A percentile compares a stretch with the other conserved stretches of the same genome.
These are phyloP conservation scores for Skeletonema costatum DNA, from an alignment of 108 stramenopile species.

Conservation along the genomic window DNA sequence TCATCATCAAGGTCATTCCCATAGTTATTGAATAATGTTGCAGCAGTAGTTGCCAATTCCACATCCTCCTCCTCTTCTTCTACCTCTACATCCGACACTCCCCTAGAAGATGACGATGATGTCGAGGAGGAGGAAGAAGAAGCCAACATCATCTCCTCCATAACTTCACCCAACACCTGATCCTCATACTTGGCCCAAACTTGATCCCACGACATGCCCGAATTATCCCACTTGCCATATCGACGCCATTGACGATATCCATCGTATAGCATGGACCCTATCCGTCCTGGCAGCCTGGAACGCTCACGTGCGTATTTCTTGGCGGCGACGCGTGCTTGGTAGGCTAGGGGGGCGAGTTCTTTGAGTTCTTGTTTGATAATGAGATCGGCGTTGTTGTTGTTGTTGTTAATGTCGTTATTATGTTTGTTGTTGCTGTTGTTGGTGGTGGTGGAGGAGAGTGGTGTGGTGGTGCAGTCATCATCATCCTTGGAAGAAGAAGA, in stretches of 20 bases:
- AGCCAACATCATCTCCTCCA: conserved; percentile 16
- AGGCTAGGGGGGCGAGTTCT: conserved; percentile 92
- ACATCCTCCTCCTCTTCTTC: background rate
- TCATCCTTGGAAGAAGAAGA: background rate
- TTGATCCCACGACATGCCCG: conserved; percentile 94
- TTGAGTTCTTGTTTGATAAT: conserved; percentile 52
- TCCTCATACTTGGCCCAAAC: conserved; percentile 93
- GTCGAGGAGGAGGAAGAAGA: background rate
- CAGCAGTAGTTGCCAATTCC: background rate
- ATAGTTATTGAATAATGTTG: conserved; percentile 5
- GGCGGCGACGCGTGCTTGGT: conserved; percentile 89
- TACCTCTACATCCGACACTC: background rate
- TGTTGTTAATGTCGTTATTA: background rate
- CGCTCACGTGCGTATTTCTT: conserved; percentile 94
- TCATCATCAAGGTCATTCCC: conserved; percentile 67
- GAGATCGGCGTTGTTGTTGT: background rate
- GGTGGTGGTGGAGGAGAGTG: background rate
- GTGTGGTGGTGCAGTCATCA: too few species aligned
- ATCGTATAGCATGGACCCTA: conserved; percentile 86
- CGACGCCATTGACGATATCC: conserved; percentile 80
- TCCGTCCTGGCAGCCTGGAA: conserved; percentile 73
- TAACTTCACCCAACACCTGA: conserved; percentile 55
- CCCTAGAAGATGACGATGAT: too few species aligned
- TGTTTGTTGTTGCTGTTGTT: too few species aligned
- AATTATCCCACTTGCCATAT: conserved; percentile 82